Percentiles rank a stretch among this genome's conserved stretches.
Evolutionary conservation across 345 rosid species (phyloP).

Genomic region (Pelargonium nanum): DNA sequence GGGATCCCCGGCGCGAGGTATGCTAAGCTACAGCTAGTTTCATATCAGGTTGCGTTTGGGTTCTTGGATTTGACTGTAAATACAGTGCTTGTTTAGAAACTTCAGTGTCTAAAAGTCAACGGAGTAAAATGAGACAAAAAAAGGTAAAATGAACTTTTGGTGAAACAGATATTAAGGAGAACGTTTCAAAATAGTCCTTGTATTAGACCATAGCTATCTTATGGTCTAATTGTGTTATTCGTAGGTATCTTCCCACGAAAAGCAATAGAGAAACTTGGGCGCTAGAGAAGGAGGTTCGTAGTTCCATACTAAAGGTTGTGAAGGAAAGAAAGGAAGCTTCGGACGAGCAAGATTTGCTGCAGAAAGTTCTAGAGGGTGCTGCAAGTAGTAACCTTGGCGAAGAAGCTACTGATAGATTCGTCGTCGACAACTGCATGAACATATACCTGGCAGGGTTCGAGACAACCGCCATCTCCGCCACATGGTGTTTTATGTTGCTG

Average conservation of each 20-base stretch:
- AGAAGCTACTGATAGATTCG: slow-evolving; percentile 19
- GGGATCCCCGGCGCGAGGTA: slow-evolving; percentile 38
- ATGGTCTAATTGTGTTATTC: too few relatives aligned
- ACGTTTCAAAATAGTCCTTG: too few relatives aligned
- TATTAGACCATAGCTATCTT: too few relatives aligned
- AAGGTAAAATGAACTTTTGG: too few relatives aligned
- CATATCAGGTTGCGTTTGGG: too few relatives aligned
- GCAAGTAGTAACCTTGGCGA: slow-evolving; percentile 10
- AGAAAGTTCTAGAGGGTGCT: slow-evolving; percentile 29
- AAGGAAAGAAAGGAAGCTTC: slow-evolving; percentile 16
- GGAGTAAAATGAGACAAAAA: too few relatives aligned
- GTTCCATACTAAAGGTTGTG: slow-evolving; percentile 20
- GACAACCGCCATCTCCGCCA: slow-evolving; percentile 28
- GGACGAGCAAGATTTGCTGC: slow-evolving; percentile 24
- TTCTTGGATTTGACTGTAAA: too few relatives aligned
- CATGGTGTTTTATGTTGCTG: slow-evolving; percentile 39
- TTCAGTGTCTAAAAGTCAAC: too few relatives aligned
- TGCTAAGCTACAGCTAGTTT: too few relatives aligned
- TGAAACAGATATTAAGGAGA: too few relatives aligned
- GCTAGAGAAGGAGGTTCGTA: slow-evolving; percentile 27
- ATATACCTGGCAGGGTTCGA: slow-evolving; percentile 39
- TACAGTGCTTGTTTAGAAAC: too few relatives aligned
- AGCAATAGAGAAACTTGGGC: slow-evolving; percentile 26
- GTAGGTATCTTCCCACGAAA: slow-evolving; percentile 22
- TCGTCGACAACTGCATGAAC: slow-evolving; percentile 44